Conservation (phyloP, 2,329 filamentous ascomycete genomes). For the Leptographium radiaticola region DNA sequence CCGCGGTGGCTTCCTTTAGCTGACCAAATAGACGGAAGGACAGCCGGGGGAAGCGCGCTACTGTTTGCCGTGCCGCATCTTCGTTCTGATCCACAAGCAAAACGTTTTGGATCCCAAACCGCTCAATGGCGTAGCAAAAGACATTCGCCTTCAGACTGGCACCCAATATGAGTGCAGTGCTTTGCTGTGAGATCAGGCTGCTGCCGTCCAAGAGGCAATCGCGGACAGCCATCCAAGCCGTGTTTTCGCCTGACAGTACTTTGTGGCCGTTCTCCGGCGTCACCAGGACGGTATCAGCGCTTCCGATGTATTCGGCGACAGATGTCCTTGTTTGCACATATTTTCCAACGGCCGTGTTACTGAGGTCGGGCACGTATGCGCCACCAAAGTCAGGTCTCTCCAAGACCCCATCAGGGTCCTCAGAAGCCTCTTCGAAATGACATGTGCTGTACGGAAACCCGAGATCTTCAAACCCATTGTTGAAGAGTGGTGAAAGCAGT, state of each 20-base stretch:
- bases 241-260: not conserved
- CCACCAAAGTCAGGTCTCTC: not conserved
- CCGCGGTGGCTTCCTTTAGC: not conserved
- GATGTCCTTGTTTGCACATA: not conserved
- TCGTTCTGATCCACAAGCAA: not conserved
- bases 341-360: not conserved
- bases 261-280: not conserved
- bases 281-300: not conserved
- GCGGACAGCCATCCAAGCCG: not conserved
- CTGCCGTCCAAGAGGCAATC: not conserved
- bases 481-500: not conserved
- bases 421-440: not conserved
- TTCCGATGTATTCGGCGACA: not conserved
- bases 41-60: not conserved
- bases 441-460: not conserved
- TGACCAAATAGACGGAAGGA: not conserved
- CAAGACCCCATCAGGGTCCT: not conserved
- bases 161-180: not conserved
- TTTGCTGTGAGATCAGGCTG: not conserved
- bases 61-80: not conserved
- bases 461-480: not conserved
- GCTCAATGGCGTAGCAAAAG: not conserved
- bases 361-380: not conserved
- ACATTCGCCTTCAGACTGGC: not conserved
- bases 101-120: not conserved